phyloP scores from a whole-genome alignment of 2,329 filamentous ascomycete species.

The Tolypocladium tundrense region DNA sequence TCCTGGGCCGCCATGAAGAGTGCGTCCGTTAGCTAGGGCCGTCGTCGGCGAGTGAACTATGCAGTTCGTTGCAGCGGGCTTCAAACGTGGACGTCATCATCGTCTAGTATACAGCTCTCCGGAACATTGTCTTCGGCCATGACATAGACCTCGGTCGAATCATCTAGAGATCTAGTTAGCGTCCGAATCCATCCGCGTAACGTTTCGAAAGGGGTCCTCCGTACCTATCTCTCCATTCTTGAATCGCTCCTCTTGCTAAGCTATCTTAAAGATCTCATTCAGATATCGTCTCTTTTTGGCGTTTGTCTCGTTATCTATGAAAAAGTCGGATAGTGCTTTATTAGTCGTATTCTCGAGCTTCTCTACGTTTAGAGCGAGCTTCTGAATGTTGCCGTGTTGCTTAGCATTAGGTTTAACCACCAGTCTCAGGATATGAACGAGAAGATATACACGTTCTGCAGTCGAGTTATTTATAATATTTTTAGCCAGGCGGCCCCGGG shows the following conservation, averaged over 20 bases:
- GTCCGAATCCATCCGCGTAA: background rate
- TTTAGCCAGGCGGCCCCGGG: background rate
- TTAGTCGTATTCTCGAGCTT: constrained; percentile 49
- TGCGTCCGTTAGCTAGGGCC: constrained; percentile 24
- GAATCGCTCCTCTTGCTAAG: constrained; percentile 44
- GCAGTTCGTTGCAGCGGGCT: constrained; percentile 19
- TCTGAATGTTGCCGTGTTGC: constrained; percentile 42
- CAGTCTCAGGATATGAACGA: constrained; percentile 49
- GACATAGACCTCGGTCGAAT: constrained; percentile 35
- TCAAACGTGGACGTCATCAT: constrained; percentile 31
- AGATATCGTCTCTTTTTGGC: constrained; percentile 43
- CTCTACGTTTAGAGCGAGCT: constrained; percentile 40
- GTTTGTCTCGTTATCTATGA: constrained; percentile 47
- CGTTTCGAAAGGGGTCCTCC: constrained; percentile 4
- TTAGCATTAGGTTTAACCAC: constrained; percentile 38
- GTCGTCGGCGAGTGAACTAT: constrained; percentile 24
- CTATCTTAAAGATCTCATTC: constrained; percentile 52
- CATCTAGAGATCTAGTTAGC: constrained; percentile 27
- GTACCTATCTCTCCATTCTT: constrained; percentile 47
- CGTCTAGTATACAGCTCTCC: constrained; percentile 36
- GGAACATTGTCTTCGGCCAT: constrained; percentile 41
- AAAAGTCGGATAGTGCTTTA: constrained; percentile 49
- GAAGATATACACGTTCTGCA: constrained; percentile 48
- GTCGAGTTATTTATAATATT: background rate
- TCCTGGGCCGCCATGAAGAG: constrained; percentile 19